These are phyloP conservation scores for Trypanosoma boissoni DNA, from an alignment of 208 protist genomes.

Conservation along the genomic window DNA sequence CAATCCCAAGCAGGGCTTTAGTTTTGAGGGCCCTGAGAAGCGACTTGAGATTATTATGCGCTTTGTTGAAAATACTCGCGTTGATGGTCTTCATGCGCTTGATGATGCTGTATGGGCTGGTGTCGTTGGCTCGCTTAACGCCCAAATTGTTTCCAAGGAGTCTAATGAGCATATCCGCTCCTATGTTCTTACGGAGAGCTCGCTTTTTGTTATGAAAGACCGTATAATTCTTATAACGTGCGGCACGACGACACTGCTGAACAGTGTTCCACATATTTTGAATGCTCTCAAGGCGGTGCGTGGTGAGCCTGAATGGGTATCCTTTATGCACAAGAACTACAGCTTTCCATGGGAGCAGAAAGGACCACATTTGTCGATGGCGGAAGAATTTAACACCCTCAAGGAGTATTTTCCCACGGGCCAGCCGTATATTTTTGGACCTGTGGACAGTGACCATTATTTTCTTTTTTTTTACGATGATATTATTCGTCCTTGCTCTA, in stretches of 20 bases:
- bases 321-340: slow-evolving; percentile 94
- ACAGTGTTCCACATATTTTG: slow-evolving; percentile 80
- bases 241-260: slow-evolving; percentile 92
- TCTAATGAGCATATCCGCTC: slow-evolving; percentile 84
- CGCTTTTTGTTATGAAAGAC: slow-evolving; percentile 92
- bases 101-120: slow-evolving; percentile 63
- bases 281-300: slow-evolving; percentile 75
- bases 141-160: slow-evolving; percentile 84
- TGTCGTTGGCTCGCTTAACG: slow-evolving; percentile 74
- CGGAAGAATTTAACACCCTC: slow-evolving; percentile 76
- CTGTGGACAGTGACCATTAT: slow-evolving; percentile 91
- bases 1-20: slow-evolving; percentile 72
- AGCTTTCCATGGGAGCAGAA: slow-evolving; percentile 90
- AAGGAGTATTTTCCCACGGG: slow-evolving; percentile 80
- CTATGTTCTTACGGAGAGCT: slow-evolving; percentile 93
- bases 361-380: slow-evolving; percentile 77
- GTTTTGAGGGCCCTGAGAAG: slow-evolving; percentile 93
- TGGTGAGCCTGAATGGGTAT: slow-evolving; percentile 84
- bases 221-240: slow-evolving; percentile 93
- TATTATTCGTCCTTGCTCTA: slow-evolving; percentile 59
- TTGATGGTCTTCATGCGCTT: slow-evolving; percentile 62
- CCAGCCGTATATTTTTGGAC: slow-evolving; percentile 87
- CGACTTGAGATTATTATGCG: slow-evolving; percentile 85
- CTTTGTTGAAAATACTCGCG: slow-evolving; percentile 57
- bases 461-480: slow-evolving; percentile 91